Evolutionary conservation across 257 asterid species (phyloP).

Genomic region (Coffea eugenioides): DNA sequence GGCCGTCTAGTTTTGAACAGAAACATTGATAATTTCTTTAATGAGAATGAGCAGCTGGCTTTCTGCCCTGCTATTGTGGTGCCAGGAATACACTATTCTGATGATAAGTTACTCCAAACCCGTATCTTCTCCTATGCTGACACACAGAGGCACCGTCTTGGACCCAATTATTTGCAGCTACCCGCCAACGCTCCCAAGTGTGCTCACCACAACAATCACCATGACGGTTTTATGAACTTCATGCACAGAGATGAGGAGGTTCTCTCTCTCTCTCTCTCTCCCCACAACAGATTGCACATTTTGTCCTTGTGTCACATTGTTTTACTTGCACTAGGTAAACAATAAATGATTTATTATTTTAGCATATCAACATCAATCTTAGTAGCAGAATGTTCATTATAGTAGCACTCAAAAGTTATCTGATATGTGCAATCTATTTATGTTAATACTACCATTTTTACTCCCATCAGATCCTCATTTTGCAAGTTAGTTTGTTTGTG

Average conservation of each 20-base stretch:
- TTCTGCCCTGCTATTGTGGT: constrained; percentile 39
- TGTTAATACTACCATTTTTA: background rate
- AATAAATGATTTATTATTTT: background rate
- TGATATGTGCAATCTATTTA: background rate
- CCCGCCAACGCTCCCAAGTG: constrained; percentile 40
- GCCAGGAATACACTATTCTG: constrained; percentile 34
- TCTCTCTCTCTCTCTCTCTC: constrained; percentile 3
- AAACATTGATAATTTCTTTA: constrained; percentile 38
- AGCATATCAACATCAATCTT: background rate
- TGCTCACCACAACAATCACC: constrained; percentile 40
- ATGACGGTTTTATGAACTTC: constrained; percentile 42
- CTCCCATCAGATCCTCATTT: background rate
- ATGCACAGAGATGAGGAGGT: constrained; percentile 45
- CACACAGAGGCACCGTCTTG: constrained; percentile 41
- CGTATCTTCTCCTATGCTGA: constrained; percentile 39
- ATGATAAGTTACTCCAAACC: constrained; percentile 37
- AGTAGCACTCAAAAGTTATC: background rate
- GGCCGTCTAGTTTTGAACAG: constrained; percentile 39
- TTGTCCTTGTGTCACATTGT: background rate
- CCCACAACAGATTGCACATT: background rate
- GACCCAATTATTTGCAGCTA: constrained; percentile 40
- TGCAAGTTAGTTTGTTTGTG: background rate
- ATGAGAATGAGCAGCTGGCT: constrained; percentile 42
- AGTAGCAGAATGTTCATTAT: background rate
- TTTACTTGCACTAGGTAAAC: background rate